Evolutionary conservation across 441 rosid species (phyloP), one percentile per base, ranked within the genome.

Genomic region (Gossypium davidsonii): DNA sequence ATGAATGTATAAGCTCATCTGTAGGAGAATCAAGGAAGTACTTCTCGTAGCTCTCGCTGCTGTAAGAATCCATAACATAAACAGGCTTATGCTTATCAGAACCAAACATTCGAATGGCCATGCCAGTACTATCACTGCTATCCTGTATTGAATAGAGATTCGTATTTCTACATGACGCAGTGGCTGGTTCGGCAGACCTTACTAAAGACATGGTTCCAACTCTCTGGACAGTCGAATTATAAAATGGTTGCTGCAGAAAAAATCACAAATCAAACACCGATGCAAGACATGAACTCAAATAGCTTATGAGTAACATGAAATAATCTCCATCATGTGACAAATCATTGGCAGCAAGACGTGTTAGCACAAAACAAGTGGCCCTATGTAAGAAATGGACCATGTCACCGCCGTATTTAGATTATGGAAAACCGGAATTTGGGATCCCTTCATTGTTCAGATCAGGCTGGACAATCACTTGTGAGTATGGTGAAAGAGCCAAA

Each of bases 11-110:
- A 18, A 76, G 78, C 78, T 90, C 99, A 42, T 87, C 90, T 0
- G 79, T 71, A 14, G 97, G 96, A 7, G 98, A 94, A 66, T 88
- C 93, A 10, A 87, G 78, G 78, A 94, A 87, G 82, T 90, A 94
- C 81, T 91, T 91, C 75, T 91, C 97, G n/a, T 88, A 90, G 81
- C 86, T 88, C 84, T 92, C 92, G 25, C 80, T 78, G 51, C 83
- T 80, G 84, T 80, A 87, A 72, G 93, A 85, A 83, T 86, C 86
- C 4, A 83, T 73, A 62, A 78, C 63, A 55, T 83, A 94, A 70
- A 86, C 76, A 72, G 79, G 80, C 78, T 80, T 89, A 69, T 56
- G 87, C 73, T 84, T 87, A 69, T 86, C 90, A 71, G 86, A 81
- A 72, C 79, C 77, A 61, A 81, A 89, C 63, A 81, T 77, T 73